A percentile compares a stretch with the other conserved stretches of the same genome.
Conservation (phyloP, 2,329 filamentous ascomycete genomes). For the Endoconidiophora laricicola region DNA sequence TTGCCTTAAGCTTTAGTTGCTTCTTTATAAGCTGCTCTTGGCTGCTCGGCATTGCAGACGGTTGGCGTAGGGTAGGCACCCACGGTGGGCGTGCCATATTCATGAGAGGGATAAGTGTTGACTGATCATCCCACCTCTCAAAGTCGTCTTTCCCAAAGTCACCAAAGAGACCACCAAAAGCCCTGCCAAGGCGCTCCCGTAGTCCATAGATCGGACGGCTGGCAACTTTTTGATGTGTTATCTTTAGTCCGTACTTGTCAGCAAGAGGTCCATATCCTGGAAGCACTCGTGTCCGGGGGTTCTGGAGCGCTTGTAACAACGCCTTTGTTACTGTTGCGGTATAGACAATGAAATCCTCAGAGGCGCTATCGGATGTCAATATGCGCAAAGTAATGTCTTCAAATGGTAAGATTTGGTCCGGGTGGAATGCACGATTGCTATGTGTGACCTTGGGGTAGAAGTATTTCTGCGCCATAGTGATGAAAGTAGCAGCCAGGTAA, state of each 20-base stretch:
- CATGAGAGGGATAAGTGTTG: not conserved
- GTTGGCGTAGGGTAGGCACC: not conserved
- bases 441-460: slow-evolving; percentile 25
- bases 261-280: slow-evolving; percentile 6
- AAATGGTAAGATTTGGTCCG: slow-evolving; percentile 20
- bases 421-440: slow-evolving; percentile 14
- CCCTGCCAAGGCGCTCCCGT: slow-evolving; percentile 36
- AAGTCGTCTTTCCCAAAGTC: slow-evolving; percentile 17
- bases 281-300: slow-evolving; percentile 20
- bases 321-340: slow-evolving; percentile 30
- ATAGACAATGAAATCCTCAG: slow-evolving; percentile 36
- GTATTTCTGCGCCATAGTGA: slow-evolving; percentile 40
- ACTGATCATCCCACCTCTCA: slow-evolving; percentile 5
- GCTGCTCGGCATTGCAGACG: not conserved
- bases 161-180: slow-evolving; percentile 35
- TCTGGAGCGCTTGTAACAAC: slow-evolving; percentile 34
- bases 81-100: not conserved
- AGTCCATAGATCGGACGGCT: slow-evolving; percentile 22
- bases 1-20: not conserved
- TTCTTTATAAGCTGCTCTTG: not conserved
- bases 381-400: slow-evolving; percentile 33
- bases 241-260: slow-evolving; percentile 21
- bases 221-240: slow-evolving; percentile 1
- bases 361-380: slow-evolving; percentile 32
- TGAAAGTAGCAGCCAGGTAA: slow-evolving; percentile 33